Evolutionary conservation across 1,284 basidiomycete species (phyloP).

Genomic region (Fomitiporia mediterranea): DNA sequence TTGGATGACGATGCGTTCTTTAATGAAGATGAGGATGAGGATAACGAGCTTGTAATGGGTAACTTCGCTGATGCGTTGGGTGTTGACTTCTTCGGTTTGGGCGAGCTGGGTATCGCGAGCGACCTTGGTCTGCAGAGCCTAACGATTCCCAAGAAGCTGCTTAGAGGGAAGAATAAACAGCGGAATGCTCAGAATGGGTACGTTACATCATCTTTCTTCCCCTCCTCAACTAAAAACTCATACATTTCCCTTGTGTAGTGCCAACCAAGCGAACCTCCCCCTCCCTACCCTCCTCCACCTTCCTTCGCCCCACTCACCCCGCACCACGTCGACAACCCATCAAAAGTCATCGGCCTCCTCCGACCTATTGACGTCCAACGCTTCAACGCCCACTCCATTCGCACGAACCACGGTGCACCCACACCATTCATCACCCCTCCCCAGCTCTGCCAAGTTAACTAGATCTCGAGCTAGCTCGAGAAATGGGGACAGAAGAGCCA

Average conservation of each 20-base stretch:
- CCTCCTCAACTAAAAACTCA: too few relatives aligned
- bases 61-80: conserved; percentile 86
- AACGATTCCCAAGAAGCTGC: conserved; percentile 73
- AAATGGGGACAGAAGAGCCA: neutral
- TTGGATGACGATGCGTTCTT: conserved; percentile 71
- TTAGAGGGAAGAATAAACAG: conserved; percentile 61
- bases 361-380: conserved; percentile 70
- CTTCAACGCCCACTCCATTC: conserved; percentile 40
- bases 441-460: conserved; percentile 5
- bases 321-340: conserved; percentile 60
- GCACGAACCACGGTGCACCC: conserved; percentile 21
- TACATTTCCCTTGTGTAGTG: too few relatives aligned
- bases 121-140: conserved; percentile 82
- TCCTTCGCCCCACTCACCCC: conserved; percentile 69
- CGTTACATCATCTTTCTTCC: conserved; percentile 26
- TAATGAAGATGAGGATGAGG: conserved; percentile 69
- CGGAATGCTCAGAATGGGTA: conserved; percentile 44
- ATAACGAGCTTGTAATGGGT: conserved; percentile 76
- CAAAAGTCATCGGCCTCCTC: conserved; percentile 87
- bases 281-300: conserved; percentile 83
- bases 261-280: conserved; percentile 70
- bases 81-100: conserved; percentile 90
- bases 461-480: conserved; percentile 7
- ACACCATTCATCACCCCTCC: conserved; percentile 22
- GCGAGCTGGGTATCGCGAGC: conserved; percentile 83